Percentiles rank a stretch among this genome's conserved stretches.
Conservation (phyloP, 805 yeast species). For the Wickerhamiella bombiphila region DNA sequence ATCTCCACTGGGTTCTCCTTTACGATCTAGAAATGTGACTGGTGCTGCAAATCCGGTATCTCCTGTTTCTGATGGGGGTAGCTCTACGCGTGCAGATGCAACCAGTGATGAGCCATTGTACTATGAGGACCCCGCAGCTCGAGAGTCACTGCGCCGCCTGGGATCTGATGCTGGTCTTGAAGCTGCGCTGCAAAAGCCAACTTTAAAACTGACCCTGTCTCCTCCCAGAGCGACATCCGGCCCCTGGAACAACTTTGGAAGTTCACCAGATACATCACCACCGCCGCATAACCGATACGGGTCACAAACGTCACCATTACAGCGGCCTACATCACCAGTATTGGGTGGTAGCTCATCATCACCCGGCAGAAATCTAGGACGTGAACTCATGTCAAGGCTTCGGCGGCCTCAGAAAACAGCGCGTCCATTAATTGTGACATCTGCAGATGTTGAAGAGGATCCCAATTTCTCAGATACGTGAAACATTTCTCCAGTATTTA, state of each 20-base stretch:
- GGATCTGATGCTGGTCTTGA: background rate
- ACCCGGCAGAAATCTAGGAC: background rate
- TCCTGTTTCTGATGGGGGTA: no score
- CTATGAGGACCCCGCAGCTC: background rate
- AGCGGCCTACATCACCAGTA: no score
- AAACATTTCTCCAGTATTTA: no score
- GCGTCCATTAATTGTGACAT: background rate
- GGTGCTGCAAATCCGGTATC: no score
- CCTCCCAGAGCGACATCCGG: background rate
- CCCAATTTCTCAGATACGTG: no score
- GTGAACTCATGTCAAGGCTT: background rate
- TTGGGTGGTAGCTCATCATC: background rate
- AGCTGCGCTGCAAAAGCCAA: background rate
- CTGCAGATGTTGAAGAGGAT: slow-evolving; percentile 1
- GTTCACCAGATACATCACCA: background rate
- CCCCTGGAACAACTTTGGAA: background rate
- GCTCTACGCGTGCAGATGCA: no score
- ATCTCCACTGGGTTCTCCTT: no score
- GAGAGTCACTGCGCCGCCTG: background rate
- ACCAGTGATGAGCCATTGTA: background rate
- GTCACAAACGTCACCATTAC: no score
- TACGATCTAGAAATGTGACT: no score
- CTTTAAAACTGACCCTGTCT: slow-evolving; percentile 2
- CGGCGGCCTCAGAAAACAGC: background rate
- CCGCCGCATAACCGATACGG: no score